These are phyloP conservation scores for Pleurotus platypus DNA, from an alignment of 768 basidiomycete species.

Conservation along the genomic window DNA sequence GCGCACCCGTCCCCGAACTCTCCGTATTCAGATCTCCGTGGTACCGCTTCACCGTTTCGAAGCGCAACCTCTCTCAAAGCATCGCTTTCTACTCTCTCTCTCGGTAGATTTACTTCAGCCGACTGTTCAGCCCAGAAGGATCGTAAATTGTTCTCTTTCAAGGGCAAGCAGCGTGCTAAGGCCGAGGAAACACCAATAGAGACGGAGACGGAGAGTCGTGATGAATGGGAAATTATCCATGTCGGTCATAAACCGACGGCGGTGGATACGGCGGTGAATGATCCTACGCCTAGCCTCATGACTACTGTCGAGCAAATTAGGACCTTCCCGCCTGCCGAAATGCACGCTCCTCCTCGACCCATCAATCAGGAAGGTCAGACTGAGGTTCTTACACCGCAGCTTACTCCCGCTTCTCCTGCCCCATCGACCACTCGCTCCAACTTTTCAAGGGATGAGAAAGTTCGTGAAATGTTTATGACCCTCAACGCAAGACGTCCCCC, in stretches of 20 bases:
- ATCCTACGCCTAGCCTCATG: too few species aligned
- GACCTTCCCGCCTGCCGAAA: too few species aligned
- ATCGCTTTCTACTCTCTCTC: slow-evolving; percentile 29
- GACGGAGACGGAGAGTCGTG: background rate
- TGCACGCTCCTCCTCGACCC: too few species aligned
- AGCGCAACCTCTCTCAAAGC: slow-evolving; percentile 43
- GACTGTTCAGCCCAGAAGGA: background rate
- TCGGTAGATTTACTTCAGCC: slow-evolving; percentile 25
- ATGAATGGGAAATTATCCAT: background rate
- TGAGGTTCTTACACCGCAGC: slow-evolving; percentile 3
- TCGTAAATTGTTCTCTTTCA: slow-evolving; percentile 31
- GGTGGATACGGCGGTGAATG: too few species aligned
- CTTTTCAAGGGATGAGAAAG: slow-evolving; percentile 1
- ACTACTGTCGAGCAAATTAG: too few species aligned
- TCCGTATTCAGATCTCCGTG: slow-evolving; percentile 33
- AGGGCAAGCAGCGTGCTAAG: slow-evolving; percentile 36
- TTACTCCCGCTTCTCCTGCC: slow-evolving; percentile 11
- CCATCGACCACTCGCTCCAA: slow-evolving; percentile 10
- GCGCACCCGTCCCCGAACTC: slow-evolving; percentile 36
- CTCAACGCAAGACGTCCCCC: slow-evolving; percentile 1
- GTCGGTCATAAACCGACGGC: background rate
- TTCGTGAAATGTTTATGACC: slow-evolving; percentile 4
- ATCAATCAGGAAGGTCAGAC: too few species aligned
- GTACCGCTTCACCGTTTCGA: slow-evolving; percentile 34
- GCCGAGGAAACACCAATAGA: slow-evolving; percentile 30